A percentile compares a stretch with the other conserved stretches of the same genome.
Evolutionary conservation across 148 eudicot genomes (phyloP).

Genomic region (Limonium bicolor): DNA sequence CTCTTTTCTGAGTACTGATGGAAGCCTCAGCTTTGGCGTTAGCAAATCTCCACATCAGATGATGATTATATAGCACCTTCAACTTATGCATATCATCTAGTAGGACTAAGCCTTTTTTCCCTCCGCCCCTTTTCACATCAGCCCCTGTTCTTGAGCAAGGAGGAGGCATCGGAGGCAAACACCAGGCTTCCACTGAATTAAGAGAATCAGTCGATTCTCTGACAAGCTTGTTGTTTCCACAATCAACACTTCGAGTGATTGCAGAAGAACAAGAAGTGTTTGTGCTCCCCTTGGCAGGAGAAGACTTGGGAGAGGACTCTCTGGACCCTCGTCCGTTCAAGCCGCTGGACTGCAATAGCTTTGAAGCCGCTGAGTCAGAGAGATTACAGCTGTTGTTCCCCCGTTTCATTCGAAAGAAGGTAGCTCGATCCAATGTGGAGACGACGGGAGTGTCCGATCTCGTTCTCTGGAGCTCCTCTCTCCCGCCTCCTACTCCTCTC

Average conservation of each 20-base stretch:
- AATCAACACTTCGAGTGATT: no score
- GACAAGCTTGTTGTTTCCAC: no score
- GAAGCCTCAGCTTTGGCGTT: slow-evolving; percentile 60
- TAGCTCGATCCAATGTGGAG: slow-evolving; percentile 4
- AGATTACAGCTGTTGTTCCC: slow-evolving; percentile 4
- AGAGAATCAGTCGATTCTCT: no score
- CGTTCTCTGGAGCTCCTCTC: slow-evolving; percentile 10
- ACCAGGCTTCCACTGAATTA: slow-evolving; percentile 22
- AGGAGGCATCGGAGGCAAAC: slow-evolving; percentile 56
- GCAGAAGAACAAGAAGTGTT: no score
- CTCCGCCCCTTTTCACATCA: slow-evolving; percentile 23
- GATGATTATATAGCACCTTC: slow-evolving; percentile 50
- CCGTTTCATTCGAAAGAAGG: slow-evolving; percentile 15
- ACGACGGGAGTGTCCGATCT: slow-evolving; percentile 32
- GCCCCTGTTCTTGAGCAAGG: slow-evolving; percentile 14
- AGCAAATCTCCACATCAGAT: slow-evolving; percentile 55
- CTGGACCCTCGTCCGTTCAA: slow-evolving; percentile 3
- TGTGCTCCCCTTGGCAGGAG: slow-evolving; percentile 9
- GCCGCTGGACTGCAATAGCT: slow-evolving; percentile 33
- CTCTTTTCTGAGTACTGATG: slow-evolving; percentile 31
- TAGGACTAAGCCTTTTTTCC: slow-evolving; percentile 23
- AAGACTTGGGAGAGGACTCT: slow-evolving; percentile 4
- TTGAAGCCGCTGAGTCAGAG: slow-evolving; percentile 29
- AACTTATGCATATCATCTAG: slow-evolving; percentile 41
- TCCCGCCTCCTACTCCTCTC: slow-evolving; percentile 8